phyloP scores from a whole-genome alignment of 768 basidiomycete genomes.

The Calvatia gigantea region DNA sequence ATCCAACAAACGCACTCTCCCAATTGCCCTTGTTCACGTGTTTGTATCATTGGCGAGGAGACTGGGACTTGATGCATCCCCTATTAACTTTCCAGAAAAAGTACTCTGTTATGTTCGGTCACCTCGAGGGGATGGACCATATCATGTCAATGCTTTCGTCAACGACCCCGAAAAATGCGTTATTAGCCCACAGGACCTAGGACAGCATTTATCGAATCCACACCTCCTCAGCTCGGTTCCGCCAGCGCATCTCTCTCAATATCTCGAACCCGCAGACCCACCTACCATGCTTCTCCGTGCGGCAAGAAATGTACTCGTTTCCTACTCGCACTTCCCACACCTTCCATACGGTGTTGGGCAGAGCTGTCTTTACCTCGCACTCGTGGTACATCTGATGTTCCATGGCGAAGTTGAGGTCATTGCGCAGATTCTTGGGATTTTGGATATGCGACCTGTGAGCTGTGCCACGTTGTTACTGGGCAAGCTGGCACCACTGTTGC shows the following conservation, averaged over 20 bases:
- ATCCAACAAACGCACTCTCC: conserved; percentile 46
- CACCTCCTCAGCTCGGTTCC: conserved; percentile 13
- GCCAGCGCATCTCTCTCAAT: conserved; percentile 1
- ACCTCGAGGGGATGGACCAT: conserved; percentile 38
- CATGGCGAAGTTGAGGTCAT: conserved; percentile 29
- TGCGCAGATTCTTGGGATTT: conserved; percentile 26
- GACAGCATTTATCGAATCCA: neutral
- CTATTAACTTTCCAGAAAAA: conserved; percentile 52
- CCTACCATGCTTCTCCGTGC: conserved; percentile 18
- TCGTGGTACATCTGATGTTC: conserved; percentile 35
- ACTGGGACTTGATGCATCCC: conserved; percentile 47
- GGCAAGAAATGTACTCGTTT: conserved; percentile 20
- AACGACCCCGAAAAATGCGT: conserved; percentile 28
- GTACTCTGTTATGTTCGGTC: conserved; percentile 49
- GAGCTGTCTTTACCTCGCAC: conserved; percentile 29
- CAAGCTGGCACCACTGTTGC: conserved; percentile 31
- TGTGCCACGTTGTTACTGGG: conserved; percentile 37
- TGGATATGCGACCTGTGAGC: conserved; percentile 38
- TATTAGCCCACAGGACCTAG: conserved; percentile 11
- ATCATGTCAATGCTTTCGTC: conserved; percentile 42
- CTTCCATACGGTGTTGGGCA: conserved; percentile 23
- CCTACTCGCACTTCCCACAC: conserved; percentile 18
- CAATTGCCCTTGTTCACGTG: conserved; percentile 57
- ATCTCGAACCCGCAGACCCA: conserved; percentile 13
- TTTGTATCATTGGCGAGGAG: conserved; percentile 52